Base-by-base conservation (phyloP, 192 early-diverging fungal species). In the Gigaspora rosea region DNA sequence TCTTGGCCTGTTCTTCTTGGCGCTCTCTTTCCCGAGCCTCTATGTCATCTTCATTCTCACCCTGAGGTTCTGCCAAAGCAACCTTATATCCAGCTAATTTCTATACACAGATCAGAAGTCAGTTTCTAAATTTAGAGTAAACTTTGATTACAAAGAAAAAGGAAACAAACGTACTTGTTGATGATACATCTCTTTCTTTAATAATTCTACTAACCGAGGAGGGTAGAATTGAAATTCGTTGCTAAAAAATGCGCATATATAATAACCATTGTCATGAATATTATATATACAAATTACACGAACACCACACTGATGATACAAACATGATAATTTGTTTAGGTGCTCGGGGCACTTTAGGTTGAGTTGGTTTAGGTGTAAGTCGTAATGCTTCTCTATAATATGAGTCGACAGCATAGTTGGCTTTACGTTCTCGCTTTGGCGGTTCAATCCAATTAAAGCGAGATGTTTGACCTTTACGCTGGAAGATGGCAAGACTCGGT, bases 221-320 rank as follows among this genome's bases (percentile, higher is more conserved):
- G 94, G 93, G 75, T 90, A 97, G 83, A 99, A 99, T 83, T 99
- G 97, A 81, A 94, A 96, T 80, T 99, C 97, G 47, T 92, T 85
- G 20, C 88, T 92, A 75, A 15, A 50, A 76, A 77, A 71, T 82
- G n/a, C n/a, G 67, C 22, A 69, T 18, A 70, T 58, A 50, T 61
- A 47, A 18, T 58, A 35, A 79, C 13, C 22, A 36, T 35, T 35
- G 3, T 54, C 6, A 49, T 56, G n/a, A 16, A 22, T 16, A 77
- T 58, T 20, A 54, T 52, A 15, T 15, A 63, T 7, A 5, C 18
- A 63, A 63, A 10, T 41, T 27, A 54, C 27, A 27, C 27, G 27
- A 27, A 27, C 27, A 27, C 1, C 27, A 27, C 27, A 27, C 27
- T 27, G 27, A 27, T 49, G 16, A 54, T 11, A 79, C 79, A 27